These are phyloP conservation scores for barley (Hordeum vulgare) DNA, from an alignment of 176 grass and related monocot species.

Conservation along the genomic window MorexV3_pseudomolecules_assembly NC_058521.1:510590572-510591071, in stretches of 20 bases:
- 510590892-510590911: constrained; percentile 55
- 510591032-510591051: constrained; percentile 85
- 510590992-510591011: constrained; percentile 98
- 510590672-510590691: background rate
- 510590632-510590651: background rate
- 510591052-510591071: constrained; percentile 73
- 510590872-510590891: constrained; percentile 89
- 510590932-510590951: constrained; percentile 99
- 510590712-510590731: constrained; percentile 5
- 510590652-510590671: constrained; percentile 1
- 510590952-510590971: constrained; percentile 96
- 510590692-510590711: background rate
- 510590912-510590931: constrained; percentile 73
- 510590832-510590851: constrained; percentile 95
- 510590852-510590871: constrained; percentile 83
- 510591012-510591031: constrained; percentile 53
- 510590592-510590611: background rate
- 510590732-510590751: constrained; percentile 96
- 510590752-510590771: constrained; percentile 78
- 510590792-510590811: constrained; percentile 57
- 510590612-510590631: background rate
- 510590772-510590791: constrained; percentile 46
- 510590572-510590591: background rate
- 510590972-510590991: constrained; percentile 84
- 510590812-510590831: constrained; percentile 82